A percentile compares a stretch with the other conserved stretches of the same genome.
Conservation (phyloP, 257 asterid species). For the Solanum appendiculatum region DNA sequence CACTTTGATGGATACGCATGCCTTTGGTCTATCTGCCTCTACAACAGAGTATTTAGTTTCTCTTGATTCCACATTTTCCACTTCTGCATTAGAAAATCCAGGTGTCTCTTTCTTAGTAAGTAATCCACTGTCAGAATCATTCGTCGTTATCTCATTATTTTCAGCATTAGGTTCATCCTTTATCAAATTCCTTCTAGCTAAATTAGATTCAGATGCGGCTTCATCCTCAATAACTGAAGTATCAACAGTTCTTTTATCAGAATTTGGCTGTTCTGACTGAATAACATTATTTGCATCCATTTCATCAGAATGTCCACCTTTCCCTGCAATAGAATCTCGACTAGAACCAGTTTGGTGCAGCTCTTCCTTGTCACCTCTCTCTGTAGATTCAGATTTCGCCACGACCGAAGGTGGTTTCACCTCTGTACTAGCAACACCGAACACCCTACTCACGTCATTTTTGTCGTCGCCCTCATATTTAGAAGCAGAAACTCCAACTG, state of each 20-base stretch:
- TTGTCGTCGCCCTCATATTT: constrained; percentile 9
- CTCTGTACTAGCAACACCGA: constrained; percentile 1
- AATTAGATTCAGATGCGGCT: not conserved
- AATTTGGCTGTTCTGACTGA: not conserved
- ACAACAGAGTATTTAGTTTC: constrained; percentile 5
- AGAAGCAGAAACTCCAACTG: constrained; percentile 3
- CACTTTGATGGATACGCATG: not conserved
- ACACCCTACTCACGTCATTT: constrained; percentile 1
- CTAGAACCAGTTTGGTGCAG: constrained; percentile 2
- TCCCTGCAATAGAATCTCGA: not conserved
- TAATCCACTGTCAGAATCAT: not conserved
- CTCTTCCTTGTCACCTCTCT: constrained; percentile 7
- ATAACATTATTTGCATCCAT: not conserved
- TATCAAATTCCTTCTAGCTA: not conserved
- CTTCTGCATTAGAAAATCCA: constrained; percentile 8
- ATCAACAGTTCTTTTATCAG: not conserved
- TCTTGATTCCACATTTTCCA: constrained; percentile 11
- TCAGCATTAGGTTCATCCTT: constrained; percentile 1
- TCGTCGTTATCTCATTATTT: not conserved
- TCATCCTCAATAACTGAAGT: not conserved
- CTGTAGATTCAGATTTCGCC: constrained; percentile 10
- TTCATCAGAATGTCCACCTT: constrained; percentile 4
- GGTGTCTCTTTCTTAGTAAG: constrained; percentile 2
- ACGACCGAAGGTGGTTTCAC: not conserved
- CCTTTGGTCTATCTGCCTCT: constrained; percentile 4